A percentile compares a stretch with the other conserved stretches of the same genome.
Evolutionary conservation across 2,329 filamentous ascomycete species (phyloP).

Genomic region (Pseudopithomyces maydicus): DNA sequence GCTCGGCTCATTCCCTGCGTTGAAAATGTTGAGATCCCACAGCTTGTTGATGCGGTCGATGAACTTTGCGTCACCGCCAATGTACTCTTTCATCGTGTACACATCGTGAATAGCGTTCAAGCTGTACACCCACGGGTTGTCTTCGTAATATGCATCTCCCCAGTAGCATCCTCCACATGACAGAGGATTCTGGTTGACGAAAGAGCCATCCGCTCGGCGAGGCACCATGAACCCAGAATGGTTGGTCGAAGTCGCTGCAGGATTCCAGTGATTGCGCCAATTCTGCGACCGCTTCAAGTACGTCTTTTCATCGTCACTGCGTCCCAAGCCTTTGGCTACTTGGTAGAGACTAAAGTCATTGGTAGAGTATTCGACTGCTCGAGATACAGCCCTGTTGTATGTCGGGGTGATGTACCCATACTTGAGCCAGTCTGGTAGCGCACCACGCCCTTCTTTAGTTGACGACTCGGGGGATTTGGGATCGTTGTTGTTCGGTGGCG

Average conservation of each 20-base stretch:
- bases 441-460: constrained; percentile 70
- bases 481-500: constrained; percentile 64
- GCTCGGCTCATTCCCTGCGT: constrained; percentile 70
- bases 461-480: constrained; percentile 61
- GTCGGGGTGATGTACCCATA: constrained; percentile 69
- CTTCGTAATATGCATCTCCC: constrained; percentile 66
- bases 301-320: constrained; percentile 56
- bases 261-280: constrained; percentile 76
- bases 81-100: constrained; percentile 56
- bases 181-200: constrained; percentile 56
- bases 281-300: constrained; percentile 69
- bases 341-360: constrained; percentile 73
- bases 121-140: constrained; percentile 67
- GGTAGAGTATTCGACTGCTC: constrained; percentile 69
- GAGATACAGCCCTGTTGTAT: constrained; percentile 65
- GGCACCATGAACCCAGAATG: constrained; percentile 72
- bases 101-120: constrained; percentile 74
- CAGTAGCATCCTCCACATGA: constrained; percentile 70
- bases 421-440: constrained; percentile 69
- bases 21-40: constrained; percentile 63
- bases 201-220: constrained; percentile 55
- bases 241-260: constrained; percentile 59
- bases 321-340: constrained; percentile 64
- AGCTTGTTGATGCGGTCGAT: constrained; percentile 64
- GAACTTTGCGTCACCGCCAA: constrained; percentile 63